phyloP scores from a whole-genome alignment of 495 filamentous ascomycete species.

The Parathielavia hyrcaniae region DNA sequence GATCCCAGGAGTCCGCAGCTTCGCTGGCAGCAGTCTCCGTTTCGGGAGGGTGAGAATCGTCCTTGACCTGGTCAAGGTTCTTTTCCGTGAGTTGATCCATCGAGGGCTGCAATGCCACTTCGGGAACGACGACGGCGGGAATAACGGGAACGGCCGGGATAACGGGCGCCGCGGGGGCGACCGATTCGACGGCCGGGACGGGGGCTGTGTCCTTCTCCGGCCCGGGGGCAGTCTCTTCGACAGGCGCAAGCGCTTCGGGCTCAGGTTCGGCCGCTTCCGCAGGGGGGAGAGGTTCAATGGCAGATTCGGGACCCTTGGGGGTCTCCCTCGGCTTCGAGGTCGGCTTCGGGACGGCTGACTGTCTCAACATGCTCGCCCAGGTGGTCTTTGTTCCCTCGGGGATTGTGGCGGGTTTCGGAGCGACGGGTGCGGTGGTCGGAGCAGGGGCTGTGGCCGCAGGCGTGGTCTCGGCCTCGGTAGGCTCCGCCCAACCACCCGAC shows the following conservation, averaged over 20 bases:
- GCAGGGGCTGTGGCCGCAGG: conserved; percentile 22
- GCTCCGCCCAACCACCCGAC: conserved; percentile 23
- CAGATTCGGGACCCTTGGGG: conserved; percentile 37
- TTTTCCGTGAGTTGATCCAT: conserved; percentile 81
- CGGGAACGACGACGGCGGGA: conserved; percentile 43
- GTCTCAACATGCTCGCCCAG: conserved; percentile 54
- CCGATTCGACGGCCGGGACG: conserved; percentile 15
- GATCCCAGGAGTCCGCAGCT: conserved; percentile 73
- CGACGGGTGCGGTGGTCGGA: conserved; percentile 21
- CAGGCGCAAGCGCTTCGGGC: conserved; percentile 31
- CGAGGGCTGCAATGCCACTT: conserved; percentile 55
- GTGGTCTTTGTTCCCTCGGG: conserved; percentile 45
- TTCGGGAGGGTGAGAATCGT: conserved; percentile 64
- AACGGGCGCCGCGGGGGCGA: conserved; percentile 11
- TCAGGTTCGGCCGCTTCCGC: conserved; percentile 34
- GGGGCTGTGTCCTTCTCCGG: conserved; percentile 25
- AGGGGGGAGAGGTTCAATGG: conserved; percentile 37
- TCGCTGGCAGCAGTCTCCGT: conserved; percentile 89
- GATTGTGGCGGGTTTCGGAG: conserved; percentile 32
- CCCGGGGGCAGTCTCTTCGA: conserved; percentile 31
- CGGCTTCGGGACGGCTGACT: conserved; percentile 40
- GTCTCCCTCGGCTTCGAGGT: conserved; percentile 43
- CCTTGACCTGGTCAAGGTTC: conserved; percentile 84
- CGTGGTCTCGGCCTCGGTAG: conserved; percentile 7
- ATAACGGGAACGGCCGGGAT: conserved; percentile 26